A percentile compares a stretch with the other conserved stretches of the same genome.
These are phyloP conservation scores for Lachnellula hyalina DNA, from an alignment of 2,329 filamentous ascomycete genomes.

Conservation along the genomic window DNA sequence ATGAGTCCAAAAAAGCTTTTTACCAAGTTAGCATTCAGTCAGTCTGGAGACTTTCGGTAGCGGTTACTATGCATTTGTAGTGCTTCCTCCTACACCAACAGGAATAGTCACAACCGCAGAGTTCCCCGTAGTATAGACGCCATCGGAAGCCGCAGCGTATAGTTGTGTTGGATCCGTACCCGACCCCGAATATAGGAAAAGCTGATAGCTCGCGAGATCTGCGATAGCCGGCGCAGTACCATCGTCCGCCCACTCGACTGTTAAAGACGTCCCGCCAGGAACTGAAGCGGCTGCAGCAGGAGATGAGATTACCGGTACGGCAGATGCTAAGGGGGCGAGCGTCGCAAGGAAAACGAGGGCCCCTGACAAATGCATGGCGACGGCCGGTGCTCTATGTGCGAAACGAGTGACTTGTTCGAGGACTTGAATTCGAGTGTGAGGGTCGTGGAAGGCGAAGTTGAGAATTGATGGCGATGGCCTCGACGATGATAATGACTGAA, in stretches of 20 bases:
- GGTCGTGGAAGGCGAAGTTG: background rate
- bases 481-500: background rate
- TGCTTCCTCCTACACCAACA: slow-evolving; percentile 21
- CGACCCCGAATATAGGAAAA: slow-evolving; percentile 57
- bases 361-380: slow-evolving; percentile 20
- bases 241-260: slow-evolving; percentile 52
- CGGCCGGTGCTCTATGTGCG: background rate
- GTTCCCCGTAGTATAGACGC: slow-evolving; percentile 20
- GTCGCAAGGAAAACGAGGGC: slow-evolving; percentile 19
- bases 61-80: slow-evolving; percentile 31
- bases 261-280: slow-evolving; percentile 44
- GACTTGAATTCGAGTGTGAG: background rate
- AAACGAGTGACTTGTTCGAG: slow-evolving; percentile 20
- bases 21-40: slow-evolving; percentile 3
- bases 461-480: background rate
- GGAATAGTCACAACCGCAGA: slow-evolving; percentile 26
- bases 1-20: slow-evolving; percentile 55
- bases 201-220: slow-evolving; percentile 48
- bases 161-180: slow-evolving; percentile 42
- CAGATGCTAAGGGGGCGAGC: slow-evolving; percentile 20
- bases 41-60: background rate
- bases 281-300: slow-evolving; percentile 47
- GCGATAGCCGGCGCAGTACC: slow-evolving; percentile 44
- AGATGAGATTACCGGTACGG: slow-evolving; percentile 41
- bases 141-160: slow-evolving; percentile 38